Evolutionary conservation across 2,329 filamentous ascomycete genomes (phyloP).

Genomic region (Rasamsonia emersonii): DNA sequence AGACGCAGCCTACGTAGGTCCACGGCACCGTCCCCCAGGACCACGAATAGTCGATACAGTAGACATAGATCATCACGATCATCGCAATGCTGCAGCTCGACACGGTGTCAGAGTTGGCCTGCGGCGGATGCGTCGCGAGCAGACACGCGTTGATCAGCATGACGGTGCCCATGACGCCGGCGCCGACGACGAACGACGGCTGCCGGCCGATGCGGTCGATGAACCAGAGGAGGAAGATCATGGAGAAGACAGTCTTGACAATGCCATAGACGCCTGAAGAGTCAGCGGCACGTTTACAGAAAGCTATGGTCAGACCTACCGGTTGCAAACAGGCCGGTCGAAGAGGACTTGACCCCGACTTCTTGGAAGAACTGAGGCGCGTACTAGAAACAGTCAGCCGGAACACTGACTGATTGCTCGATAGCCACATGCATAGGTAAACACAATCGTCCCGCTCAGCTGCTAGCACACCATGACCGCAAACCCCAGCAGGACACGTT

Average conservation of each 20-base stretch:
- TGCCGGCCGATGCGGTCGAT: conserved; percentile 44
- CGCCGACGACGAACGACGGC: conserved; percentile 40
- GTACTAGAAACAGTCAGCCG: conserved; percentile 43
- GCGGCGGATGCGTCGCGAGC: conserved; percentile 35
- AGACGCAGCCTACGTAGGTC: conserved; percentile 18
- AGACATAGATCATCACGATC: conserved; percentile 38
- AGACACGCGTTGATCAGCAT: conserved; percentile 45
- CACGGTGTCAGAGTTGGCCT: conserved; percentile 22
- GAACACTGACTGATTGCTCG: too few species aligned
- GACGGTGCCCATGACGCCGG: conserved; percentile 42
- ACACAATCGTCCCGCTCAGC: conserved; percentile 45
- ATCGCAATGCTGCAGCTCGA: conserved; percentile 31
- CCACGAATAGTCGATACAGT: conserved; percentile 12
- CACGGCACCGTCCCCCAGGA: conserved; percentile 15
- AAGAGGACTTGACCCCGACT: conserved; percentile 40
- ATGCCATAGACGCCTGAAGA: conserved; percentile 46
- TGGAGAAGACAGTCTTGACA: conserved; percentile 42
- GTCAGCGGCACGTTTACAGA: too few species aligned
- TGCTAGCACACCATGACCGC: conserved; percentile 43
- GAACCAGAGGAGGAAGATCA: conserved; percentile 41
- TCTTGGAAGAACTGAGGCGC: conserved; percentile 45
- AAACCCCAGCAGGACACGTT: conserved; percentile 39
- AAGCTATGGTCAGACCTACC: too few species aligned
- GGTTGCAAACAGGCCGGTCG: too few species aligned
- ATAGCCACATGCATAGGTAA: too few species aligned